phyloP scores from a whole-genome alignment of 2,329 filamentous ascomycete species.

The Pestalotiopsis sp. region DNA sequence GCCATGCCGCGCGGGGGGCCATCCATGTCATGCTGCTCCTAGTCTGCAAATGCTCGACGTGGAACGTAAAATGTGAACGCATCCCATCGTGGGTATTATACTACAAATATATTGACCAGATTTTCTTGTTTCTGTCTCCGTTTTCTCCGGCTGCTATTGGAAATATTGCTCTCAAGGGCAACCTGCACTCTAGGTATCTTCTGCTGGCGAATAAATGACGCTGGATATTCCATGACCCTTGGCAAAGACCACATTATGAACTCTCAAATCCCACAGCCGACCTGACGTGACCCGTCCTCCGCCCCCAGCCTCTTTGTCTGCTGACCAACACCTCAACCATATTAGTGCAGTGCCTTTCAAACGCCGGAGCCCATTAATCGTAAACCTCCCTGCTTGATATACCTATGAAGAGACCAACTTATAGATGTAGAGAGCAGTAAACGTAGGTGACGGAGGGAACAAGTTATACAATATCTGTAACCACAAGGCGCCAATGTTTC shows the following conservation, averaged over 20 bases:
- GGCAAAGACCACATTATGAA: neutral
- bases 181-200: constrained; percentile 8
- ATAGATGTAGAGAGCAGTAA: neutral
- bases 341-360: constrained; percentile 7
- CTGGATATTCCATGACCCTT: neutral
- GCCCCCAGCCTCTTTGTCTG: neutral
- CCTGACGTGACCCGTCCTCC: neutral
- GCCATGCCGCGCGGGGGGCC: no score
- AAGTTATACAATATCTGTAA: constrained; percentile 9
- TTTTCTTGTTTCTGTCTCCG: neutral
- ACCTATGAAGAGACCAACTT: constrained; percentile 2
- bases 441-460: neutral
- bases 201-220: neutral
- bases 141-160: neutral
- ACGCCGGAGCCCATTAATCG: constrained; percentile 11
- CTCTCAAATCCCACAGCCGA: neutral
- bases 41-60: no score
- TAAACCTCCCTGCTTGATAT: neutral
- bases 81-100: neutral
- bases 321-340: neutral
- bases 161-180: neutral
- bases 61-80: neutral
- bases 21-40: no score
- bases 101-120: neutral
- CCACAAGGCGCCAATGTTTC: constrained; percentile 6